Evolutionary conservation across 768 basidiomycete genomes (phyloP), one percentile per base, ranked within the genome.

Genomic region (Agaricus sinodeliciosus): DNA sequence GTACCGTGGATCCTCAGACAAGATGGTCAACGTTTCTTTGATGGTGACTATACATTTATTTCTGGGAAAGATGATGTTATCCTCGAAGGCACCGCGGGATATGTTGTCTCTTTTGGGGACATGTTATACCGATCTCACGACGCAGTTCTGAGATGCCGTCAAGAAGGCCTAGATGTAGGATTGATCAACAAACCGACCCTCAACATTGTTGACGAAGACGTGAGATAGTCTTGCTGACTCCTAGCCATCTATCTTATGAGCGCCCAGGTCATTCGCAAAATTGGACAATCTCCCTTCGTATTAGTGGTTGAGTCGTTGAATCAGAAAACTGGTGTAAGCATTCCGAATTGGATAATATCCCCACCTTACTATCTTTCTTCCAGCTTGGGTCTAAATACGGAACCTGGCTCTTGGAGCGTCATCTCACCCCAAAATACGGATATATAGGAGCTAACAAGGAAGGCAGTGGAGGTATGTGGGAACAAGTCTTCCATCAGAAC

Each of bases 41-140:
- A 75, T 19, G 79, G 76, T 19, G 74, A 75, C 58, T 94, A 94
- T 69, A 67, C 84, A 67, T 94, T 94, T 63, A 72, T 81, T 1
- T 90, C 90, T 6, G 89, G 90, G 26, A 90, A 88, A 67, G 90
- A 93, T 61, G 91, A 94, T 67, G 68, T 83, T 19, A 85, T 94
- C 59, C 69, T 75, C 9, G 86, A 90, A 62, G 90, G 90, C 40
- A 84, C 68, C 31, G 84, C 77, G 2, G 91, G 91, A 34, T 93
- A 90, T 58, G 85, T 94, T 27, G 85, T 94, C 37, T 78, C 87
- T 2, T 92, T 85, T 60, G 91, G 91, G 15, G 90, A 93, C 67
- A 89, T 89, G 87, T 69, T 92, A 18, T 89, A 93, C 67, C 76
- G 91, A 55, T 78, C 85, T 39, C 87, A 76, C 70, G 91, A 94